phyloP scores from a whole-genome alignment of 192 early-diverging fungal genomes.

The Gigaspora rosea region DNA sequence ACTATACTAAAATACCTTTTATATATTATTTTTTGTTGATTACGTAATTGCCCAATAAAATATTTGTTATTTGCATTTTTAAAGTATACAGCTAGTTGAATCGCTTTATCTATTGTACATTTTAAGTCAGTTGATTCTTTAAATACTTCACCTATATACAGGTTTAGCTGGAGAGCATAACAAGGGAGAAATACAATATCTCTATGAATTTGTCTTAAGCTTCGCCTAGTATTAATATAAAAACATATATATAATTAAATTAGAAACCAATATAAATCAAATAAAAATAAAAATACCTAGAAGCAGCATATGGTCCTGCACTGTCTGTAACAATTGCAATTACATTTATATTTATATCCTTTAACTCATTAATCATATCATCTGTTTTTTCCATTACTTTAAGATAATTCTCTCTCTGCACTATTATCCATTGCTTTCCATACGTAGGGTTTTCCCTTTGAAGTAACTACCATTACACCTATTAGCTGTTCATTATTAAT shows the following conservation, averaged over 20 bases:
- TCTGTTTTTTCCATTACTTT: conserved; percentile 7
- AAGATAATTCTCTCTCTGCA: not conserved
- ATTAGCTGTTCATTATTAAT: not conserved
- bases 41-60: not conserved
- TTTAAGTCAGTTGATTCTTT: not conserved
- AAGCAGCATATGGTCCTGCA: not conserved
- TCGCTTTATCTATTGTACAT: not conserved
- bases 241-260: not conserved
- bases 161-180: not conserved
- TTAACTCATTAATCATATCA: not conserved
- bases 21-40: not conserved
- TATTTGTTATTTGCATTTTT: conserved; percentile 5
- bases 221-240: not conserved
- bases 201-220: not conserved
- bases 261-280: too few species aligned
- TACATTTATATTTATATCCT: not conserved
- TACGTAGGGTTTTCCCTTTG: not conserved
- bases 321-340: not conserved
- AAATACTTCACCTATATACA: not conserved
- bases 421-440: not conserved
- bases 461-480: not conserved
- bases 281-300: conserved; percentile 3
- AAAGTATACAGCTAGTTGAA: not conserved
- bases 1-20: not conserved
- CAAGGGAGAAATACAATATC: not conserved